Base-by-base conservation (phyloP, 805 yeast species). In the Suhomyces xylopsoci region DNA sequence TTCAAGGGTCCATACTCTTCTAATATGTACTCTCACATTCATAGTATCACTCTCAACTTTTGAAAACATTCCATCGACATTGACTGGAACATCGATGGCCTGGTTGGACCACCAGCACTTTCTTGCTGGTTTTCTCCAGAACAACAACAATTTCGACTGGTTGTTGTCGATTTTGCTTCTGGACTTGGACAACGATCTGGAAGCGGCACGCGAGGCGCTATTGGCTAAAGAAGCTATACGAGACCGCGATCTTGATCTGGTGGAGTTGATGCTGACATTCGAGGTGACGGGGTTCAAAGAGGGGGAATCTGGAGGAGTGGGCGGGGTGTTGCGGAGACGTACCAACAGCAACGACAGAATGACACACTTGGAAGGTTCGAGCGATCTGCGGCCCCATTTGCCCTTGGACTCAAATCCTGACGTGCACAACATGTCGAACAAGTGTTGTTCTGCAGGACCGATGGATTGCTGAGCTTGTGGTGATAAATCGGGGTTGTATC, bases 101-200 rank as follows among this genome's bases (percentile, higher is more conserved):
- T 83, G 81, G 65, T 84, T 82, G 6, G 89, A 80, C 99, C 99
- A 94, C 99, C 99, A 94, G 73, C 99, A 94, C 66, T 94, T 94
- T 64, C 98, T 81, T 2, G 99, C 99, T 0, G 99, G 99, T 66
- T 94, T 94, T 57, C 96, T 81, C 98, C 99, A 94, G 65, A 94
- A 94, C 49, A 94, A 73, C 36, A 94, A 76, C 49, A 94, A 78
- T 68, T 94, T 94, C 4, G 75, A 71, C 45, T 72, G 75, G 58
- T 67, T 73, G 22, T 59, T 69, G 64, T 77, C 82, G 57, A 55
- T 70, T 61, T 58, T 71, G 58, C 56, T 62, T 64, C 64, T 69
- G 10, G 83, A 76, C 54, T 82, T 73, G 5, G 87, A 81, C 32
- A 82, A 74, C 1, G 90, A 84, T 50, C 85, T 70, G 5, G 85